Conservation (phyloP, 2,329 filamentous ascomycete genomes). For the Cladophialophora immunda region DNA sequence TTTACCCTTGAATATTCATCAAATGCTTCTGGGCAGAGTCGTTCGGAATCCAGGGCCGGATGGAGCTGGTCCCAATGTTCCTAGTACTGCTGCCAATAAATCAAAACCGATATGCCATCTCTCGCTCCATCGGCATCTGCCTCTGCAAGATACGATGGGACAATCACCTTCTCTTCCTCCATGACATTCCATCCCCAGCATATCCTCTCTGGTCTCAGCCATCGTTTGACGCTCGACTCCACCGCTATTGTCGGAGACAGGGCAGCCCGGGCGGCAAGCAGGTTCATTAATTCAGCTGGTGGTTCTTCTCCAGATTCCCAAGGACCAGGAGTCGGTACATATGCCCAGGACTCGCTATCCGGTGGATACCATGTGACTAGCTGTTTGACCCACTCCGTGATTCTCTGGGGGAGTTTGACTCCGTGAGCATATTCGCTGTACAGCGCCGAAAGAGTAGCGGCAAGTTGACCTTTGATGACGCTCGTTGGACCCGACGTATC, state of each 20-base stretch:
- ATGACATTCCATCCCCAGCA: slow-evolving; percentile 55
- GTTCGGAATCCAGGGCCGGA: not conserved
- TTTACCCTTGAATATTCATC: not conserved
- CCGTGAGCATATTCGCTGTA: slow-evolving; percentile 36
- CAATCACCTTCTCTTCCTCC: slow-evolving; percentile 47
- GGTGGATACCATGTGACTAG: slow-evolving; percentile 42
- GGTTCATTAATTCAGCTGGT: slow-evolving; percentile 34
- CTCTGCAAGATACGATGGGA: slow-evolving; percentile 31
- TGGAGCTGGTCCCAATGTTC: not conserved
- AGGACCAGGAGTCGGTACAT: slow-evolving; percentile 38
- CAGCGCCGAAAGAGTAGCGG: slow-evolving; percentile 38
- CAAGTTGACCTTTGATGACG: slow-evolving; percentile 33
- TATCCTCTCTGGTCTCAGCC: slow-evolving; percentile 41
- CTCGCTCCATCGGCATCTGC: not conserved
- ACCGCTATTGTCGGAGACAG: slow-evolving; percentile 28
- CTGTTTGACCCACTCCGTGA: slow-evolving; percentile 48
- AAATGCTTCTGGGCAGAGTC: not conserved
- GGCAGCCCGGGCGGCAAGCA: slow-evolving; percentile 30
- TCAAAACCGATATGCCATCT: slow-evolving; percentile 16
- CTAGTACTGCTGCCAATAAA: slow-evolving; percentile 35
- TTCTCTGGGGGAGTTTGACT: slow-evolving; percentile 44
- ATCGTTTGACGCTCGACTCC: slow-evolving; percentile 31
- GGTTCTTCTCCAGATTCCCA: slow-evolving; percentile 38
- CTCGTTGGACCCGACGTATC: not conserved
- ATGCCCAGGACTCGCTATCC: slow-evolving; percentile 44